These are phyloP conservation scores for Anisodus acutangulus DNA, from an alignment of 257 asterid genomes.

Conservation along the genomic window DNA sequence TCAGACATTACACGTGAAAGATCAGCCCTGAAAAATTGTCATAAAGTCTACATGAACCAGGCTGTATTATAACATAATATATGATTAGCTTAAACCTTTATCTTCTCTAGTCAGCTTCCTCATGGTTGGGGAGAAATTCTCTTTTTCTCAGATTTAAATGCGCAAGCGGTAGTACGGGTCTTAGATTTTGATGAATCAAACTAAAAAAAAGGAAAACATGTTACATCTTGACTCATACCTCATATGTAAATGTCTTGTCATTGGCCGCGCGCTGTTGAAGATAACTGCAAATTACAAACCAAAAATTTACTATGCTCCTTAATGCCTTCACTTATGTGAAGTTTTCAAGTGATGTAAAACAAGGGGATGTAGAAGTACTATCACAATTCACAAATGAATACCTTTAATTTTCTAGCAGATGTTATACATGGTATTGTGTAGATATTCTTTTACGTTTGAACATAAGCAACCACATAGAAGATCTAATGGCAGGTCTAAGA, in stretches of 20 bases:
- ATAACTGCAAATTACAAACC: constrained; percentile 59
- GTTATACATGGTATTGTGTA: neutral
- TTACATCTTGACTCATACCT: constrained; percentile 54
- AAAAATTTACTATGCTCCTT: neutral
- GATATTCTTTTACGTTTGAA: neutral
- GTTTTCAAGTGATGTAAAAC: neutral
- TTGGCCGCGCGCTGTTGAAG: constrained; percentile 80
- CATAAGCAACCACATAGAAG: neutral
- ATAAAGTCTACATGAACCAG: neutral
- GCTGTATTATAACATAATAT: neutral
- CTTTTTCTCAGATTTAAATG: neutral
- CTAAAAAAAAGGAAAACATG: constrained; percentile 19
- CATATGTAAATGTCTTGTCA: constrained; percentile 80
- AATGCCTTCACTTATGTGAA: neutral
- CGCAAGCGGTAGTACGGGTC: neutral
- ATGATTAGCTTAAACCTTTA: neutral
- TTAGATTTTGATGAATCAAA: constrained; percentile 16
- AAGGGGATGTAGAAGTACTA: neutral
- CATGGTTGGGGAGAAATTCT: neutral
- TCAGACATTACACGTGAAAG: neutral
- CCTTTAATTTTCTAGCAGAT: neutral
- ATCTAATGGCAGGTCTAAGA: neutral
- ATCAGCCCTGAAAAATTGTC: neutral
- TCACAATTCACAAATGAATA: neutral
- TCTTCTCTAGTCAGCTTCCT: constrained; percentile 20